These are phyloP conservation scores for Emergomyces orientalis DNA, from an alignment of 2,329 filamentous ascomycete genomes.

Conservation along the genomic window DNA sequence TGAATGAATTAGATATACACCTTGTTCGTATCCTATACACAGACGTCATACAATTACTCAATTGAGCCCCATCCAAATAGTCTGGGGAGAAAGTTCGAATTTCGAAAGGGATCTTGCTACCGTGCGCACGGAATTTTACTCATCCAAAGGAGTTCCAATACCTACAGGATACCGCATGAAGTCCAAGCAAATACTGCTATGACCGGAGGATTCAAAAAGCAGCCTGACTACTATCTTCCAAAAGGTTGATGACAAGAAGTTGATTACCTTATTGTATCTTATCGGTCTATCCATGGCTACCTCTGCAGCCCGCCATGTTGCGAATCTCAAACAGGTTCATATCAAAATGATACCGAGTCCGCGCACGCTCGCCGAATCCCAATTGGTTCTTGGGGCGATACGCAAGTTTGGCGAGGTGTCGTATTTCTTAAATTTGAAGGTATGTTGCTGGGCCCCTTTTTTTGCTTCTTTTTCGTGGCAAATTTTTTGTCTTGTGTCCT, in stretches of 20 bases:
- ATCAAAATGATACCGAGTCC: constrained; percentile 24
- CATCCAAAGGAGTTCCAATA: not conserved
- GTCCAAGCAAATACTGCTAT: not conserved
- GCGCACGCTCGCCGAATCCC: constrained; percentile 27
- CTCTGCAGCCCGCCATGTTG: constrained; percentile 13
- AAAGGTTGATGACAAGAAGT: not conserved
- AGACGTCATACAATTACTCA: not conserved
- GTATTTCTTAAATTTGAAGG: constrained; percentile 31
- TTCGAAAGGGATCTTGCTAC: not conserved
- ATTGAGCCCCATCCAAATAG: not conserved
- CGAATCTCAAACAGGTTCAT: constrained; percentile 22
- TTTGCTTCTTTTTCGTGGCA: not conserved
- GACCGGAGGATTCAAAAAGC: not conserved
- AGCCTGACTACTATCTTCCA: not conserved
- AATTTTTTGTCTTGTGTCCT: not conserved
- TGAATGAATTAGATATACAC: not conserved
- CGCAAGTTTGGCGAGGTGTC: constrained; percentile 36
- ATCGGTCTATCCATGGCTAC: constrained; percentile 8
- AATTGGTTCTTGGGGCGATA: constrained; percentile 27
- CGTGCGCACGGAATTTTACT: not conserved
- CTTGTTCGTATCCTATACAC: not conserved
- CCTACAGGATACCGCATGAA: not conserved
- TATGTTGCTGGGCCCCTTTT: constrained; percentile 12
- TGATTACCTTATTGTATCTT: not conserved
- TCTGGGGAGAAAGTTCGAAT: not conserved